Conservation (phyloP, 2,329 filamentous ascomycete species). For the Seiridium unicorne region DNA sequence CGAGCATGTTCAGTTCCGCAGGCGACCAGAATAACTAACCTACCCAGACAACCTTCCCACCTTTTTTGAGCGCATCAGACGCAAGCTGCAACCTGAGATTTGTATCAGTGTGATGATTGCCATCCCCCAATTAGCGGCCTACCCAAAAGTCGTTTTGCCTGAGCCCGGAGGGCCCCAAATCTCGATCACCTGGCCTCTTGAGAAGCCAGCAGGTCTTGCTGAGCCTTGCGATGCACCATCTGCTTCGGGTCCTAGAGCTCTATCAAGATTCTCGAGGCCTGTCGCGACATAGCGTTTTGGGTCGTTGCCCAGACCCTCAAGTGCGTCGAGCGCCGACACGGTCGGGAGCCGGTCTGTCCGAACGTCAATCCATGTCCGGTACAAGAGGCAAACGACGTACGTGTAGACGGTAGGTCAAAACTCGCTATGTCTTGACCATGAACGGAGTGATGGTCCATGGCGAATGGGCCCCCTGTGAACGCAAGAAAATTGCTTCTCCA, state of each 20-base stretch:
- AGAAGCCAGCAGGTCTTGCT: constrained; percentile 54
- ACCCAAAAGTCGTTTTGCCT: constrained; percentile 85
- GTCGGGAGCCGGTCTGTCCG: constrained; percentile 70
- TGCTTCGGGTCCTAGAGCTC: constrained; percentile 32
- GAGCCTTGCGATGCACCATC: constrained; percentile 18
- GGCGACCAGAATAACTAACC: constrained; percentile 50
- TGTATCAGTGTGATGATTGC: not conserved
- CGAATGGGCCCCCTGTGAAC: not conserved
- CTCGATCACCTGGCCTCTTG: constrained; percentile 77
- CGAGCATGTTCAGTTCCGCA: not conserved
- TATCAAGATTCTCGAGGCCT: constrained; percentile 53
- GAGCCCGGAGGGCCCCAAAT: constrained; percentile 83
- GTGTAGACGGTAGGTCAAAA: constrained; percentile 54
- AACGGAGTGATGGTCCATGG: constrained; percentile 58
- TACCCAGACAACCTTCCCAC: constrained; percentile 74
- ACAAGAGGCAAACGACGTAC: constrained; percentile 35
- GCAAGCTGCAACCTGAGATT: constrained; percentile 65
- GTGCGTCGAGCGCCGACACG: constrained; percentile 70
- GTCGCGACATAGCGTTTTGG: constrained; percentile 53
- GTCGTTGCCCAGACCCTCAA: constrained; percentile 57
- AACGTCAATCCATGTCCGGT: constrained; percentile 12
- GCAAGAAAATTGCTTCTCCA: not conserved
- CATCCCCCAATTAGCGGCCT: constrained; percentile 29
- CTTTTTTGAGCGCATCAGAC: constrained; percentile 59
- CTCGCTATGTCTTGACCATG: constrained; percentile 61